These are phyloP conservation scores for Nicotiana undulata DNA, from an alignment of 257 asterid genomes.

Conservation along the genomic window DNA sequence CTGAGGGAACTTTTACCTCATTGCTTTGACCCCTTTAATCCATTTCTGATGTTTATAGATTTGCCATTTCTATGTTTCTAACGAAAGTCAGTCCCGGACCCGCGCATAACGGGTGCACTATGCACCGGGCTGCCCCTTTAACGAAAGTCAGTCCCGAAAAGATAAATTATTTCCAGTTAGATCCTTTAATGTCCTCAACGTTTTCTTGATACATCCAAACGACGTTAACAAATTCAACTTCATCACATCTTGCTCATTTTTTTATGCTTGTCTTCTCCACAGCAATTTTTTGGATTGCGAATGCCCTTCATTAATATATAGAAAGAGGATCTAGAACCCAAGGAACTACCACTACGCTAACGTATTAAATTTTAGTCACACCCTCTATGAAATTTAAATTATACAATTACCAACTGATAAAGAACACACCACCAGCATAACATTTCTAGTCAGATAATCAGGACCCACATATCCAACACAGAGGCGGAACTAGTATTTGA, in stretches of 20 bases:
- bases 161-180: background rate
- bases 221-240: background rate
- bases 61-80: background rate
- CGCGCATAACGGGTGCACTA: too few species aligned
- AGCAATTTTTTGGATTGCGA: background rate
- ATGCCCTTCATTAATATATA: too few species aligned
- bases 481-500: too few species aligned
- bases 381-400: background rate
- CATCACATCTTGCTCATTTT: background rate
- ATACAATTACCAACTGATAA: background rate
- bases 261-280: background rate
- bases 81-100: background rate
- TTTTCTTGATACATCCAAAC: background rate
- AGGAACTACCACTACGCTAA: background rate
- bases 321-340: background rate
- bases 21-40: background rate
- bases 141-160: background rate
- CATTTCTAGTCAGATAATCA: background rate
- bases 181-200: background rate
- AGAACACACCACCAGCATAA: background rate
- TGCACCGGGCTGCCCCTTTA: too few species aligned
- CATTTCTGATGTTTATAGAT: background rate
- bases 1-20: background rate
- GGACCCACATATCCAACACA: background rate
- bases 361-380: background rate